These are phyloP conservation scores for Dalbergia cochinchinensis DNA, from an alignment of 306 rosid species.

Conservation along the genomic window DNA sequence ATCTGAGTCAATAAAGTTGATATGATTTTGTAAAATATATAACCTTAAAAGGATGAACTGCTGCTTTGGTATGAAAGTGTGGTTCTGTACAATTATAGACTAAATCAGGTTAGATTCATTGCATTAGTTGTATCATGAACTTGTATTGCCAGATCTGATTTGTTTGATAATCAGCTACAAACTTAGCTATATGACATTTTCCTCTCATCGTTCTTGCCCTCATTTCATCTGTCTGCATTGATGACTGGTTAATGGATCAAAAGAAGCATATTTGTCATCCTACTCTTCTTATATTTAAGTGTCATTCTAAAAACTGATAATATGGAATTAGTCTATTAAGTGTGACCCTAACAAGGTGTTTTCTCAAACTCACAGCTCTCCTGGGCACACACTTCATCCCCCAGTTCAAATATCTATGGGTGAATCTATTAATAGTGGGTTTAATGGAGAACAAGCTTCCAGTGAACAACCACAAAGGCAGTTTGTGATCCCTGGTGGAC, in stretches of 20 bases:
- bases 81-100: neutral
- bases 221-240: conserved; percentile 8
- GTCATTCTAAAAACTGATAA: conserved; percentile 26
- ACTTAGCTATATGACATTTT: conserved; percentile 22
- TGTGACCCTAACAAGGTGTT: neutral
- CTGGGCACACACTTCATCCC: conserved; percentile 68
- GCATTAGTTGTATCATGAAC: neutral
- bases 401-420: conserved; percentile 53
- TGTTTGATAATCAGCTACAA: conserved; percentile 8
- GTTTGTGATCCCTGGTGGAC: conserved; percentile 61
- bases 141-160: conserved; percentile 4
- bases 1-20: conserved; percentile 10
- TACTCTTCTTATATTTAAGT: conserved; percentile 11
- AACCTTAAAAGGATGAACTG: neutral
- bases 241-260: conserved; percentile 15
- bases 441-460: conserved; percentile 58
- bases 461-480: conserved; percentile 55
- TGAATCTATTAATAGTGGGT: conserved; percentile 50
- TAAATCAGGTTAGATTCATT: no score
- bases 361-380: conserved; percentile 60
- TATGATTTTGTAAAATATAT: neutral
- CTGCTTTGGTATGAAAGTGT: conserved; percentile 4
- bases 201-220: neutral
- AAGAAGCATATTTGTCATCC: conserved; percentile 10
- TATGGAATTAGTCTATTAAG: conserved; percentile 17